phyloP scores from a whole-genome alignment of 768 basidiomycete species.

The Amanita fuliginea region DNA sequence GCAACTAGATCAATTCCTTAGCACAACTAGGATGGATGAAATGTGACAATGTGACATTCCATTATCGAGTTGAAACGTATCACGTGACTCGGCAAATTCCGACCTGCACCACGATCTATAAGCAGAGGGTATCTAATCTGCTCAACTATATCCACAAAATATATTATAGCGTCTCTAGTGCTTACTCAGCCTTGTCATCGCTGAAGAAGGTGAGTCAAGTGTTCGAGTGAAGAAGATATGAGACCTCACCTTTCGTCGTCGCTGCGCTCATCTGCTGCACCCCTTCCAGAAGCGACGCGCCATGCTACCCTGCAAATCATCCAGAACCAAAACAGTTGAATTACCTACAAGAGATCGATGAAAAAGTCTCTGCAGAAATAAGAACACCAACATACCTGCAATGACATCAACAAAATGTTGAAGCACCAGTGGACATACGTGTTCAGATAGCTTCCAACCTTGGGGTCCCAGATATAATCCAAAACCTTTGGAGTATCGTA shows the following conservation, averaged over 20 bases:
- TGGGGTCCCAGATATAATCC: conserved; percentile 47
- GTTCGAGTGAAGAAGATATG: background rate
- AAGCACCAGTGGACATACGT: conserved; percentile 35
- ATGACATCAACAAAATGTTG: conserved; percentile 35
- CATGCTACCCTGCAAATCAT: conserved; percentile 82
- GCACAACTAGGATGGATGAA: too few species aligned
- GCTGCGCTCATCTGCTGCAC: conserved; percentile 77
- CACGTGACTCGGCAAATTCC: too few species aligned
- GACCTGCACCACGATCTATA: too few species aligned
- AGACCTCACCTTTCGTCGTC: conserved; percentile 50
- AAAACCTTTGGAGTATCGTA: conserved; percentile 39
- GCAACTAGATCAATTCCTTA: too few species aligned
- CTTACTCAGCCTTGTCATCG: conserved; percentile 3
- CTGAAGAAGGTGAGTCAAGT: background rate
- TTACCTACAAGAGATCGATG: conserved; percentile 33
- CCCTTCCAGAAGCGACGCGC: conserved; percentile 57
- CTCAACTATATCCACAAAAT: background rate
- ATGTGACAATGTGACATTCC: too few species aligned
- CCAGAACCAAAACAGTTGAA: conserved; percentile 77
- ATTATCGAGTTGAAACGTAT: too few species aligned
- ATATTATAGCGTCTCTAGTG: background rate
- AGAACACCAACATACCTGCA: conserved; percentile 48
- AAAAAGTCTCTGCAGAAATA: conserved; percentile 4
- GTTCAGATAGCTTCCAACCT: conserved; percentile 47
- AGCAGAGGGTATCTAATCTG: background rate